Evolutionary conservation across 139 green algal species (phyloP).

Genomic region (Auxenochlorella pyrenoidosa): DNA sequence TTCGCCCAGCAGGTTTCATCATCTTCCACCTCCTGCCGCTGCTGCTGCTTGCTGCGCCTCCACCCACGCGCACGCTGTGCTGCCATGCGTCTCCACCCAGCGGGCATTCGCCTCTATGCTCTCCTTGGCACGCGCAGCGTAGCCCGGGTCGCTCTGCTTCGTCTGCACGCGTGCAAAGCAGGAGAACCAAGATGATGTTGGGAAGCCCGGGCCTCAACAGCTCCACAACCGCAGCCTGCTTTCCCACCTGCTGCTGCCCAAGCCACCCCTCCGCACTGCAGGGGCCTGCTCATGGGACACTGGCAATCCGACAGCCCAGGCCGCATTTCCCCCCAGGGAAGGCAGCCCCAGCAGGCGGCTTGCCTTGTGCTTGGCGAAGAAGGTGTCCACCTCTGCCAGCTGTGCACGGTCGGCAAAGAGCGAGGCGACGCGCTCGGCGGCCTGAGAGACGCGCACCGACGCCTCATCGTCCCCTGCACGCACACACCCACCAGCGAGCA

Average conservation of each 20-base stretch:
- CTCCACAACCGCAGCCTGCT: too few relatives aligned
- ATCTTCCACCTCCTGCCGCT: neutral
- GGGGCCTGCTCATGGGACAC: too few relatives aligned
- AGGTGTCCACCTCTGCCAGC: slow-evolving; percentile 41
- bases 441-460: slow-evolving; percentile 27
- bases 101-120: slow-evolving; percentile 47
- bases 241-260: too few relatives aligned
- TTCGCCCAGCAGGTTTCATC: neutral
- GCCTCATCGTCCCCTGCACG: slow-evolving; percentile 39
- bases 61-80: slow-evolving; percentile 44
- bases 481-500: neutral
- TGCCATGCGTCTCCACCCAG: slow-evolving; percentile 39
- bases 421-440: slow-evolving; percentile 43
- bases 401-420: slow-evolving; percentile 27
- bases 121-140: slow-evolving; percentile 48
- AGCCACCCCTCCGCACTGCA: too few relatives aligned
- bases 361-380: slow-evolving; percentile 31
- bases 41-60: neutral
- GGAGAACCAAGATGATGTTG: neutral
- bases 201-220: too few relatives aligned
- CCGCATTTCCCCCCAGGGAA: too few relatives aligned
- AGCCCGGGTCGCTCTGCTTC: slow-evolving; percentile 31
- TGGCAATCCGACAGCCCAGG: too few relatives aligned
- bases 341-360: neutral
- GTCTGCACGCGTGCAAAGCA: neutral